Conservation (phyloP, 2,329 filamentous ascomycete species). For the Colletotrichum somersetense region DNA sequence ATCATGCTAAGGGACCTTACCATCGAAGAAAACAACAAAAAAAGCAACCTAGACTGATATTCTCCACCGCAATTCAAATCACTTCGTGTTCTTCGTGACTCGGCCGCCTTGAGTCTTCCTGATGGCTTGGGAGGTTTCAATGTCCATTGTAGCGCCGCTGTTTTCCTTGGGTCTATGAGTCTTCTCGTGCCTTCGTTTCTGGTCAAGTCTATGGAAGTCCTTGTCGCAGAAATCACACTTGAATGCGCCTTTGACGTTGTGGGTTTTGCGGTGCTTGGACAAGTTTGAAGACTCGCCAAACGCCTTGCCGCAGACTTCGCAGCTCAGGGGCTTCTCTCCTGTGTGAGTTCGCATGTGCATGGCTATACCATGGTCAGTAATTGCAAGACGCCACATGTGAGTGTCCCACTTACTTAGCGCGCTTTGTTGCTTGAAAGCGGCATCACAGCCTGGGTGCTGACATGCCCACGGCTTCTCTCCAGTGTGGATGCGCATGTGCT, state of each 20-base stretch:
- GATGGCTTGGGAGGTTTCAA: slow-evolving; percentile 1
- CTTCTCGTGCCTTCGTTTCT: slow-evolving; percentile 68
- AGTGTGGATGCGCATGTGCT: slow-evolving; percentile 76
- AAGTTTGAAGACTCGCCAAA: slow-evolving; percentile 77
- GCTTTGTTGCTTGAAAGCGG: slow-evolving; percentile 75
- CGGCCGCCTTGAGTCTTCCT: slow-evolving; percentile 13
- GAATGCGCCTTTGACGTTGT: slow-evolving; percentile 65
- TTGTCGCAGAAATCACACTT: slow-evolving; percentile 67
- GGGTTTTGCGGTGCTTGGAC: slow-evolving; percentile 74
- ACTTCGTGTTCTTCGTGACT: slow-evolving; percentile 16
- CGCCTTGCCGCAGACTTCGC: slow-evolving; percentile 68
- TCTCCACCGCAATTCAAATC: neutral
- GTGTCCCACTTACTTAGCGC: slow-evolving; percentile 67
- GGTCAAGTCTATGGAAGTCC: slow-evolving; percentile 71
- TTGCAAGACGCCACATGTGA: slow-evolving; percentile 13
- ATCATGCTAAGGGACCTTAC: neutral
- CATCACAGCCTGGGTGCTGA: slow-evolving; percentile 61
- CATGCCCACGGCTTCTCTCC: slow-evolving; percentile 75
- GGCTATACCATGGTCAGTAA: slow-evolving; percentile 54
- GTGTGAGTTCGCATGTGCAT: slow-evolving; percentile 77
- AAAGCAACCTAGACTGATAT: neutral
- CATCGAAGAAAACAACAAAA: neutral
- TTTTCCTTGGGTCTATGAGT: slow-evolving; percentile 47
- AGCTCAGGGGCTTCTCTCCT: slow-evolving; percentile 72
- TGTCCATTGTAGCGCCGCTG: slow-evolving; percentile 43